Evolutionary conservation across 2,329 filamentous ascomycete genomes (phyloP), one percentile per base, ranked within the genome.

Genomic region (Didymella segeticola): DNA sequence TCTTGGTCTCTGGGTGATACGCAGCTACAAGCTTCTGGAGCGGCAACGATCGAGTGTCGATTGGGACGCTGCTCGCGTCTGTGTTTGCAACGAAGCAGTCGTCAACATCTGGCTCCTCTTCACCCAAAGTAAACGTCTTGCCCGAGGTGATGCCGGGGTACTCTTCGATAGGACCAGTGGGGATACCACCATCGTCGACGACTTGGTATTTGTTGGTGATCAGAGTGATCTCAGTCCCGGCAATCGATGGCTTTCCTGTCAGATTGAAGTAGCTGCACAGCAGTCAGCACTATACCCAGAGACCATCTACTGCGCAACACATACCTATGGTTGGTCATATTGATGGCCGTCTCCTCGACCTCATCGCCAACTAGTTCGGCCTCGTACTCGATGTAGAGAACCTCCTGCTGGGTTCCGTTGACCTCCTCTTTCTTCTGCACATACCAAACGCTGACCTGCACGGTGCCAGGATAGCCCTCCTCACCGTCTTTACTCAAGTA

Each of bases 271-370:
- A 87, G 67, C 84, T 86, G 53, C 2, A 9, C 14, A 20, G 12
- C 5, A 30, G 50, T 56, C 7, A 58, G 36, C n/a, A 23, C n/a
- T 2, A 15, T n/a, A 9, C 15, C n/a, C 3, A 25, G 12, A 22
- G 1, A 9, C n/a, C 3, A n/a, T 11, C 12, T 1, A n/a, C 8
- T 15, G 8, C 12, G 14, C 17, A 23, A 14, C 8, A 73, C 80
- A 63, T 76, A 91, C 89, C 91, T 96, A 80, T 99, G 93, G 79
- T 98, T 99, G 43, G 95, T 98, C 78, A 98, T 84, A 77, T 93
- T 96, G 73, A 98, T 85, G 34, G 87, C 87, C 0, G 93, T 98
- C 82, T 97, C 93, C n/a, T 93, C 87, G 11, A 87, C 88, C 43
- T 89, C 82, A 55, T 85, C 88, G 12, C 73, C 88, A 3, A 91